Evolutionary conservation across 306 rosid genomes (phyloP).

Genomic region (Malus domestica): DNA sequence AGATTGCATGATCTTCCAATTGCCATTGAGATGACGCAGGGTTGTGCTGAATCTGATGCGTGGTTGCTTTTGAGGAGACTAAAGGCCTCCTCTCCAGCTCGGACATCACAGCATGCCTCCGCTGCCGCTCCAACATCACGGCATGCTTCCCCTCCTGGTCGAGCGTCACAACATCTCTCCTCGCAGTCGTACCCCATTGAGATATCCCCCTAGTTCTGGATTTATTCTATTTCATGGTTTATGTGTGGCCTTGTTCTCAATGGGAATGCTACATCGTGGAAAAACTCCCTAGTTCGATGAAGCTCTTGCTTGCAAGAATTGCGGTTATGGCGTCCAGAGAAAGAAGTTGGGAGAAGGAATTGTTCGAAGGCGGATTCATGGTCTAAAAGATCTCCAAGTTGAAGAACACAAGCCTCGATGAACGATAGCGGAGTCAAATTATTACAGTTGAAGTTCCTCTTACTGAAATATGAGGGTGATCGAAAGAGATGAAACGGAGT

Average conservation of each 20-base stretch:
- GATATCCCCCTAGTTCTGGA: conserved; percentile 44
- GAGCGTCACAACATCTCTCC: conserved; percentile 1
- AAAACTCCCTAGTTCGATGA: neutral
- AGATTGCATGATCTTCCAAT: conserved; percentile 46
- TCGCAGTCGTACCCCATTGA: conserved; percentile 24
- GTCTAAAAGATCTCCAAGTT: neutral
- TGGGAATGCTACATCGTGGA: neutral
- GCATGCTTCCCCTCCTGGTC: conserved; percentile 22
- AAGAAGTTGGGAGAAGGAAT: neutral
- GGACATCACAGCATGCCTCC: conserved; percentile 15
- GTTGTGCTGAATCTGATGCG: conserved; percentile 67
- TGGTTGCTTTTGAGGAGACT: conserved; percentile 70
- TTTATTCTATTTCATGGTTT: neutral
- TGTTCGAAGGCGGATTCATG: neutral
- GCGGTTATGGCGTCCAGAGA: neutral
- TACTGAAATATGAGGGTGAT: neutral
- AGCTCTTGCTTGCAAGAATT: neutral
- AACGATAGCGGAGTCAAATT: neutral
- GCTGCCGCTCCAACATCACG: conserved; percentile 23
- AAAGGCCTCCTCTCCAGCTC: conserved; percentile 27
- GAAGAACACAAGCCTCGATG: neutral
- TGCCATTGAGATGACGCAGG: conserved; percentile 71
- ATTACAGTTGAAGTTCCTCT: too few relatives aligned
- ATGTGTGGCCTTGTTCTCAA: neutral
- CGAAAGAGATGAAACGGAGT: neutral